Conservation (phyloP, 257 asterid species). For the Forsythia viridissima region DNA sequence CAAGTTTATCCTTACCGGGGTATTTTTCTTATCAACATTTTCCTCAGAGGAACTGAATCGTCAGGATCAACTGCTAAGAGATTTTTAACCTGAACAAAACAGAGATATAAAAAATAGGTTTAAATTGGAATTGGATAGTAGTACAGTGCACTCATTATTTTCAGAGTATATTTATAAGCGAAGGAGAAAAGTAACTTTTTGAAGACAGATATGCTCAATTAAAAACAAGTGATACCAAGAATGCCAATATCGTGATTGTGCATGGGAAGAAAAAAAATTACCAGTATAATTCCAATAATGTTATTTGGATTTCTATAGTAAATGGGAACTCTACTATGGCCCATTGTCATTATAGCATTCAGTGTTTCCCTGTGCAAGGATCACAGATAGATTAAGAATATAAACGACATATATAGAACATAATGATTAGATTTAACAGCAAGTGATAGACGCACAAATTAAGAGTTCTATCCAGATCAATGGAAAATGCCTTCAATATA, state of each 20-base stretch:
- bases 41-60: constrained; percentile 83
- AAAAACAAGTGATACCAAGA: background rate
- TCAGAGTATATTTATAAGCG: constrained; percentile 3
- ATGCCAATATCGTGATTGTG: constrained; percentile 13
- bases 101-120: constrained; percentile 6
- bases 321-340: constrained; percentile 95
- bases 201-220: constrained; percentile 8
- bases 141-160: background rate
- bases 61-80: constrained; percentile 87
- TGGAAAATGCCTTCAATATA: constrained; percentile 91
- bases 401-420: constrained; percentile 6
- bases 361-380: constrained; percentile 70
- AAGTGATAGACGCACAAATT: constrained; percentile 70
- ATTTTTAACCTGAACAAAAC: constrained; percentile 71
- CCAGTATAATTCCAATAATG: constrained; percentile 93
- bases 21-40: constrained; percentile 84
- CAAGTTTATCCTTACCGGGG: constrained; percentile 63
- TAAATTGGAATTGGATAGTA: background rate
- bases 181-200: constrained; percentile 6
- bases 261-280: constrained; percentile 31
- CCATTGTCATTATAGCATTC: constrained; percentile 94
- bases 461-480: constrained; percentile 85
- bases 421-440: constrained; percentile 16
- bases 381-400: constrained; percentile 6
- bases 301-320: constrained; percentile 70